These are phyloP conservation scores for Uronychia setigera DNA, from an alignment of 73 alveolate genomes.

Conservation along the genomic window DNA sequence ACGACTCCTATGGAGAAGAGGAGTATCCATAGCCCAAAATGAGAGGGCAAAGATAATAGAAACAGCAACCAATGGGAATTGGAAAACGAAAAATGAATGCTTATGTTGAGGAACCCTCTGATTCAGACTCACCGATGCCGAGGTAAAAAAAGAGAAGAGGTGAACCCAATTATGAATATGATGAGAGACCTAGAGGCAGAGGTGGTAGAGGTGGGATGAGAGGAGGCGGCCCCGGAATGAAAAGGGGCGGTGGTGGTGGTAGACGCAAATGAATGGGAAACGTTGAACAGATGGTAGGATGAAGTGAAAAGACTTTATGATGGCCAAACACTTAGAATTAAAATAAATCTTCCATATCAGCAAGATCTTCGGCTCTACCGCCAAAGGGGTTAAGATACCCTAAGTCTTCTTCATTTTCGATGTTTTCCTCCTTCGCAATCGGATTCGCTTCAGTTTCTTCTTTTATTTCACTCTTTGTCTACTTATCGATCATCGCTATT, in stretches of 20 bases:
- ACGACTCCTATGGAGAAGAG: background rate
- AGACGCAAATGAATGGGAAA: background rate
- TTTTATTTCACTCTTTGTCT: background rate
- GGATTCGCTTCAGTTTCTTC: no score
- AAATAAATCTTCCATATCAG: background rate
- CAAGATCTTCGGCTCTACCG: background rate
- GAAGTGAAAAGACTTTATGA: background rate
- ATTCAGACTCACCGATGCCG: background rate
- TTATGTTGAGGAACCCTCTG: no score
- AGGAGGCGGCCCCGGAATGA: background rate
- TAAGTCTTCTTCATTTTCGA: background rate
- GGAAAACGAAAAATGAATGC: no score
- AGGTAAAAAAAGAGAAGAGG: background rate
- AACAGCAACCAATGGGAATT: no score
- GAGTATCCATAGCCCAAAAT: background rate
- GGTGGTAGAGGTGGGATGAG: background rate
- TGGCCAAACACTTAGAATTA: background rate
- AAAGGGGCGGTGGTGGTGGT: background rate
- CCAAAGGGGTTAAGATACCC: constrained; percentile 3
- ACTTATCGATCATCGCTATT: background rate
- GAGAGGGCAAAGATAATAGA: no score
- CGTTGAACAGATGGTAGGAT: background rate
- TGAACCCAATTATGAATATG: background rate
- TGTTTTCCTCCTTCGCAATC: background rate
- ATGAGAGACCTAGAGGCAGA: background rate